Conservation (phyloP, 2,329 filamentous ascomycete genomes). For the Aspergillus proliferans region DNA sequence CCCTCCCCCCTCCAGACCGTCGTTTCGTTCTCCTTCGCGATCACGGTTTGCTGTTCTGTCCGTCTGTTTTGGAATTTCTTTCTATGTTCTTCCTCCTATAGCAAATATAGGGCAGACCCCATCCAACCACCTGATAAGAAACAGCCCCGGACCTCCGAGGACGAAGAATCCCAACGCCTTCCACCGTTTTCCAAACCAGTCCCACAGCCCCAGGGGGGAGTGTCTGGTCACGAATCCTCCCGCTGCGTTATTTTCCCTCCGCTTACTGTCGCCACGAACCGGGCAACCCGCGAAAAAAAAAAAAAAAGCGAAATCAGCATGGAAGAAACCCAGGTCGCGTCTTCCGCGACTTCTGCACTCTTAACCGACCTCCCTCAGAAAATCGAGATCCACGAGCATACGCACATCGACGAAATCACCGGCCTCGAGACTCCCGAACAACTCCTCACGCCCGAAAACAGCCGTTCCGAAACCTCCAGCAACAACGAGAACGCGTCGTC, state of each 20-base stretch:
- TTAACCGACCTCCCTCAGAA: conserved; percentile 21
- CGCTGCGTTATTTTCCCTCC: not conserved
- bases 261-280: too few species aligned
- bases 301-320: conserved; percentile 14
- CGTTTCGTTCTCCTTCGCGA: not conserved
- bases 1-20: not conserved
- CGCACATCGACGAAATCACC: conserved; percentile 24
- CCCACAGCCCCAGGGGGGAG: conserved; percentile 5
- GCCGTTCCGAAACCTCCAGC: conserved; percentile 39
- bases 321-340: conserved; percentile 20
- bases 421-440: conserved; percentile 32
- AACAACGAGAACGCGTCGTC: conserved; percentile 30
- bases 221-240: not conserved
- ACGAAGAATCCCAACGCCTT: not conserved
- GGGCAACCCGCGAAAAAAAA: conserved; percentile 16
- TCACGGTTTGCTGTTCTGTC: not conserved
- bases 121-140: not conserved
- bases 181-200: not conserved
- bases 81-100: not conserved
- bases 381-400: conserved; percentile 9
- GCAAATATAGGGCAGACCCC: not conserved
- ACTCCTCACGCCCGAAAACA: conserved; percentile 39
- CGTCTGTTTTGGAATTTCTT: not conserved
- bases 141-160: not conserved
- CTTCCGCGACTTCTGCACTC: conserved; percentile 25